Base-by-base conservation (phyloP, 2,329 filamentous ascomycete genomes). In the Fusarium keratoplasticum region DNA sequence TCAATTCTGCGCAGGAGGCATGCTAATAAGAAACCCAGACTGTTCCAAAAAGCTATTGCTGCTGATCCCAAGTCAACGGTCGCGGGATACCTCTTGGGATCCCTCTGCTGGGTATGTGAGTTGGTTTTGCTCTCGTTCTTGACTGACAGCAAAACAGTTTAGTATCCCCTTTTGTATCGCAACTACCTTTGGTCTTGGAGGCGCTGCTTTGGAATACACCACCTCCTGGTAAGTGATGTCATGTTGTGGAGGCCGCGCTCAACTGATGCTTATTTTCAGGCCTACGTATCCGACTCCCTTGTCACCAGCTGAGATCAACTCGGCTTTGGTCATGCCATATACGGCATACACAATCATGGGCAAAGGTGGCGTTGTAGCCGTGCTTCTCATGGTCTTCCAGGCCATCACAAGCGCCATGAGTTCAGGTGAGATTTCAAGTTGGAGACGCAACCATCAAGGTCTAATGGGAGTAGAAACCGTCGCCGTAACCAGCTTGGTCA, bases 371-470 rank as follows among this genome's bases (percentile, higher is more conserved):
- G 33, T 36, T n/a, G 33, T 25, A 25, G 54, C 20, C 9, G 31
- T 38, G 1, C 54, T 58, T 8, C 54, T 58, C 9, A 58, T 58
- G 31, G 54, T 58, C 1, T 58, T 58, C 33, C 20, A 36, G 33
- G 35, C 54, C 2, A 36, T 58, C 9, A 58, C 33, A 6, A 58
- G 54, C 6, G 35, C 54, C 18, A 52, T 52, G 47, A 52, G 47
- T 14, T 52, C 47, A 52, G 47, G 47, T 20, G 10, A 52, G 47
- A 18, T 2, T 52, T 1, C 16, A 14, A n/a, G 6, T 5, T 31
- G 3, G 16, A 0, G 13, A 13, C 10, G 0, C 5, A 14, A 2
- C 8, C 4, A n/a, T 5, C 3, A 13, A 31, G 10, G 10, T 29
- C 47, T 31, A 38, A 58, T 6, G 4, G 6, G 22, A 6, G 4